A percentile compares a stretch with the other conserved stretches of the same genome.
These are phyloP conservation scores for Ziziphus jujuba DNA, from an alignment of 306 rosid species.

Conservation along the genomic window DNA sequence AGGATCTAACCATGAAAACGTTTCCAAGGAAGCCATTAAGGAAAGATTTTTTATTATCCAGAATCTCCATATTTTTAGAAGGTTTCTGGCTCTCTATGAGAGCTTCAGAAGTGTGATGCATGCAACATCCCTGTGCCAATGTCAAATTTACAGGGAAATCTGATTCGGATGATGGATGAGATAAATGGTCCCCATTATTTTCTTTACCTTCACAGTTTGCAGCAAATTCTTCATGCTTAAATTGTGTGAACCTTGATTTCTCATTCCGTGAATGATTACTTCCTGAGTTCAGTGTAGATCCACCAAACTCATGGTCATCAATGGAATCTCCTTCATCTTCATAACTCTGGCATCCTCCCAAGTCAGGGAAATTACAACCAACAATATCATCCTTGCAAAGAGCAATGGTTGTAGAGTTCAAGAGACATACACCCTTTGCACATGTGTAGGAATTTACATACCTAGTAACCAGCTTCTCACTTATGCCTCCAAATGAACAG, in stretches of 20 bases:
- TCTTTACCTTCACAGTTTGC: constrained; percentile 25
- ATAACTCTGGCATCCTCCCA: constrained; percentile 25
- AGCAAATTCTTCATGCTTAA: constrained; percentile 37
- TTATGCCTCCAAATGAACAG: constrained; percentile 86
- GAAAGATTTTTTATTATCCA: constrained; percentile 53
- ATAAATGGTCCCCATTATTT: constrained; percentile 29
- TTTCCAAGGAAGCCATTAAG: constrained; percentile 90
- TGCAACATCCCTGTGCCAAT: constrained; percentile 37
- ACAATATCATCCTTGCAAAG: constrained; percentile 80
- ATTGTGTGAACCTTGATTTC: constrained; percentile 27
- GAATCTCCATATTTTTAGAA: constrained; percentile 34
- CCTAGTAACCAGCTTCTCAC: constrained; percentile 80
- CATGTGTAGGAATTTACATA: constrained; percentile 64
- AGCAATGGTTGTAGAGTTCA: constrained; percentile 58
- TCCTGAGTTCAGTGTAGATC: constrained; percentile 28
- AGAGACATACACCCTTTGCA: constrained; percentile 58
- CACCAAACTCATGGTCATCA: constrained; percentile 14
- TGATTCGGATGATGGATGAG: constrained; percentile 30
- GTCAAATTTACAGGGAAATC: constrained; percentile 24
- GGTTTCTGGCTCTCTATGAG: constrained; percentile 26
- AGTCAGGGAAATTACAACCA: constrained; percentile 39
- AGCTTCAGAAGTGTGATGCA: constrained; percentile 41
- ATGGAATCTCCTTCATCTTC: constrained; percentile 23
- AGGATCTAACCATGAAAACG: constrained; percentile 80
- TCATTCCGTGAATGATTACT: constrained; percentile 24